A percentile compares a stretch with the other conserved stretches of the same genome.
These are phyloP conservation scores for Ophiosphaerella narmari DNA, from an alignment of 2,329 filamentous ascomycete genomes.

Conservation along the genomic window DNA sequence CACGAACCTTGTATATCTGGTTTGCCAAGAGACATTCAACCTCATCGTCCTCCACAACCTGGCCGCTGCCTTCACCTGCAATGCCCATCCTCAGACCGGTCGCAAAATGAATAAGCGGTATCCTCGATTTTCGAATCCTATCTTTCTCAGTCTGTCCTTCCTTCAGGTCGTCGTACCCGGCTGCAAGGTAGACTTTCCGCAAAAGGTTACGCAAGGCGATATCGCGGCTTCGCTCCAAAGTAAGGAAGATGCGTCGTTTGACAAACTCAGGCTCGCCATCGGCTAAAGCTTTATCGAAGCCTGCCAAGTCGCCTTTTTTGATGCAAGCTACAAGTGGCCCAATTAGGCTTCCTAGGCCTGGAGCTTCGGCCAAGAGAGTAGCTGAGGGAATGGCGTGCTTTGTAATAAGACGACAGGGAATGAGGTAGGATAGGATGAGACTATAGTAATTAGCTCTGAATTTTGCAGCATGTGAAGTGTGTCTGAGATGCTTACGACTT, in stretches of 20 bases:
- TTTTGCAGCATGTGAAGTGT: background rate
- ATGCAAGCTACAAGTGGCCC: conserved; percentile 78
- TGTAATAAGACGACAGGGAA: conserved; percentile 89
- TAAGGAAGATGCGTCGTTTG: conserved; percentile 89
- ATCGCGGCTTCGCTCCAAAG: conserved; percentile 87
- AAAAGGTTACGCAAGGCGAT: conserved; percentile 90
- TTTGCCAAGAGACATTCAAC: conserved; percentile 95
- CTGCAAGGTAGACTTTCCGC: conserved; percentile 85
- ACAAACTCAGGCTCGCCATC: conserved; percentile 91
- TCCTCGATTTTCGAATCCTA: conserved; percentile 70
- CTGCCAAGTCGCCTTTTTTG: conserved; percentile 77
- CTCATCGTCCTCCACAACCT: conserved; percentile 81
- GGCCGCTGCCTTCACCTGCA: conserved; percentile 55
- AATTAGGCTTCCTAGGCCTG: conserved; percentile 77
- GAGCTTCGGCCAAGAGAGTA: conserved; percentile 73
- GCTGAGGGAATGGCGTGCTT: conserved; percentile 79
- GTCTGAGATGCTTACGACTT: conserved; percentile 67
- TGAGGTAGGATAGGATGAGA: conserved; percentile 90
- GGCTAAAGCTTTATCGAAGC: conserved; percentile 81
- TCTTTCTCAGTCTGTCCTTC: conserved; percentile 66
- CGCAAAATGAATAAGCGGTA: conserved; percentile 82
- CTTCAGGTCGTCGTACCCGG: conserved; percentile 76
- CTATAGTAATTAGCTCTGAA: conserved; percentile 51
- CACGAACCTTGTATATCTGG: conserved; percentile 92
- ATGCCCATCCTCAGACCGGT: conserved; percentile 79